These are phyloP conservation scores for Artemisia princeps DNA, from an alignment of 140 eudicot genomes.

Conservation along the genomic window DNA sequence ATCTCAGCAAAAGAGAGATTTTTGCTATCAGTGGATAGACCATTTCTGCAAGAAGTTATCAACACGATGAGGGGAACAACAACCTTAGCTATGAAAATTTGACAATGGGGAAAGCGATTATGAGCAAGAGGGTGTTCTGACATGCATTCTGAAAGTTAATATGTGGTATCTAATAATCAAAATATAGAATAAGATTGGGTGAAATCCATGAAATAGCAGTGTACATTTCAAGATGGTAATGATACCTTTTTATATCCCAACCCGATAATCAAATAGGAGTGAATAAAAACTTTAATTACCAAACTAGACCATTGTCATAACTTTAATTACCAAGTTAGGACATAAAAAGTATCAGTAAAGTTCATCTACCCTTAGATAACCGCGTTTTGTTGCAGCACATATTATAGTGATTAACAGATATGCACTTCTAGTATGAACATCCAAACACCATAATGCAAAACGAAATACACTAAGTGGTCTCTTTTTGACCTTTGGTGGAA, in stretches of 20 bases:
- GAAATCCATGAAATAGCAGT: no score
- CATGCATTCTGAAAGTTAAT: background rate
- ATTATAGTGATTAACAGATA: background rate
- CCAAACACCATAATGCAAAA: slow-evolving; percentile 10
- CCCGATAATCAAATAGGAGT: no score
- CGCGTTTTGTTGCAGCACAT: no score
- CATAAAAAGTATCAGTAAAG: no score
- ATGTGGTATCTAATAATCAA: background rate
- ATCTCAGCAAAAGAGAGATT: slow-evolving; percentile 88
- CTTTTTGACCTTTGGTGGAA: slow-evolving; percentile 78
- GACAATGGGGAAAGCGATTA: background rate
- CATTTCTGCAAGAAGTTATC: slow-evolving; percentile 50
- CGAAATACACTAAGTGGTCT: background rate
- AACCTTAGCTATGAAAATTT: background rate
- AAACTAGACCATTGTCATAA: no score
- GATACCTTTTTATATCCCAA: no score
- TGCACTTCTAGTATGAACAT: background rate
- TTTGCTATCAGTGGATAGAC: slow-evolving; percentile 73
- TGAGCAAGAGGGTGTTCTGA: background rate
- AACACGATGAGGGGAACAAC: background rate
- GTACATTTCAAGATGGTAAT: no score
- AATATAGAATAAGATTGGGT: background rate
- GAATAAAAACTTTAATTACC: no score
- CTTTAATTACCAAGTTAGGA: no score
- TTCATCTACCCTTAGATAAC: no score